Conservation (phyloP, 352 stramenopile species). For the Aphanomyces stellatus region DNA sequence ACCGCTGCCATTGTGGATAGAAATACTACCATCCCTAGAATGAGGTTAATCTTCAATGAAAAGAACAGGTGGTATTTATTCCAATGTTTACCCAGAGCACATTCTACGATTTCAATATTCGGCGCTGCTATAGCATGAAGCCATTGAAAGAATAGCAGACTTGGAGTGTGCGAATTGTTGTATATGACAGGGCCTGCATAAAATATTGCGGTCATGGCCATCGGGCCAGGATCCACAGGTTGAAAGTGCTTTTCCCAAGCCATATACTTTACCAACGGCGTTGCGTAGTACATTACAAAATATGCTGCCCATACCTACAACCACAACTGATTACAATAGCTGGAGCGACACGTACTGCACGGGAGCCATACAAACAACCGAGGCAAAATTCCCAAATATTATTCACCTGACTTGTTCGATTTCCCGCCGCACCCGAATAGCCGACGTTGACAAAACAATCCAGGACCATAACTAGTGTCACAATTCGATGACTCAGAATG, state of each 20-base stretch:
- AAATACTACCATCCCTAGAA: not conserved
- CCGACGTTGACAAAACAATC: not conserved
- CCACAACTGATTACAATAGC: not conserved
- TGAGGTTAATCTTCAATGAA: not conserved
- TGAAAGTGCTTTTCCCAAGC: not conserved
- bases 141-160: not conserved
- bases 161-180: not conserved
- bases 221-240: not conserved
- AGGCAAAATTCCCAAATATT: not conserved
- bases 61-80: not conserved
- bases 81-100: not conserved
- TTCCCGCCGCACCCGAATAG: not conserved
- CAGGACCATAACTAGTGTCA: not conserved
- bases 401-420: not conserved
- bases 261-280: not conserved
- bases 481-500: not conserved
- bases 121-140: not conserved
- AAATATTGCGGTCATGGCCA: not conserved
- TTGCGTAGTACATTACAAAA: not conserved
- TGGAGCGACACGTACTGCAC: not conserved
- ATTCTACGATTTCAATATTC: not conserved
- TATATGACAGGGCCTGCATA: not conserved
- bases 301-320: not conserved
- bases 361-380: not conserved
- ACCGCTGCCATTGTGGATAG: not conserved